Evolutionary conservation across 2,329 filamentous ascomycete species (phyloP), one percentile per base, ranked within the genome.

Genomic region (Gremmenia infestans): DNA sequence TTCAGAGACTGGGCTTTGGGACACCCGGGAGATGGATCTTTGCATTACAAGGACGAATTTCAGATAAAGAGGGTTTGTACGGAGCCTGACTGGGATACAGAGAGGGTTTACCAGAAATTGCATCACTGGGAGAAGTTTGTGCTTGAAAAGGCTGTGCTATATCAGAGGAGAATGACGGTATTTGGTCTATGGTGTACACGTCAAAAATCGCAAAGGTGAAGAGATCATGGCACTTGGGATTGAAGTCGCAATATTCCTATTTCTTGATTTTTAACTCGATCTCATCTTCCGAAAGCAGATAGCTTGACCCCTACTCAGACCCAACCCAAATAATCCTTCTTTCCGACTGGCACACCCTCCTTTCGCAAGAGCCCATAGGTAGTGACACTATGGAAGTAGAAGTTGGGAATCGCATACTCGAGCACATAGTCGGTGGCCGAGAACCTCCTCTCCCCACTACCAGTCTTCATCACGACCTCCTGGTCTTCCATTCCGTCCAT

Each of bases 301-400:
- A 17, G 19, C 11, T 45, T 23, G 5, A 45, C 19, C 42, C 42
- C 42, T 12, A 9, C 12, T 12, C 11, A 9, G 5, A 19, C n/a
- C 5, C 19, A 12, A 17, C 22, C 37, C 42, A 83, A 61, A 66
- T 73, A 88, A 64, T 86, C 80, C 52, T 59, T 42, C 76, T 88
- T 88, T 36, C 82, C 83, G 17, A 89, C n/a, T 0, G 74, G 72
- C 25, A 86, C 80, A 1, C 85, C 85, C 70, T 82, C 77, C 65
- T 76, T 78, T 57, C 85, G 74, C 67, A 88, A 65, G 54, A 88
- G 81, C 22, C 70, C 74, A 71, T 88, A 88, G 9, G 81, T 75
- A 12, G 76, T 83, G 3, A 70, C 76, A 14, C 81, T 61, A 66
- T 88, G 86, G 71, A 88, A 89, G 72, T 76, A 86, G 62, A 86